Evolutionary conservation across 75 land plant species (phyloP).

Genomic region (Adiantum capillusveneris): DNA sequence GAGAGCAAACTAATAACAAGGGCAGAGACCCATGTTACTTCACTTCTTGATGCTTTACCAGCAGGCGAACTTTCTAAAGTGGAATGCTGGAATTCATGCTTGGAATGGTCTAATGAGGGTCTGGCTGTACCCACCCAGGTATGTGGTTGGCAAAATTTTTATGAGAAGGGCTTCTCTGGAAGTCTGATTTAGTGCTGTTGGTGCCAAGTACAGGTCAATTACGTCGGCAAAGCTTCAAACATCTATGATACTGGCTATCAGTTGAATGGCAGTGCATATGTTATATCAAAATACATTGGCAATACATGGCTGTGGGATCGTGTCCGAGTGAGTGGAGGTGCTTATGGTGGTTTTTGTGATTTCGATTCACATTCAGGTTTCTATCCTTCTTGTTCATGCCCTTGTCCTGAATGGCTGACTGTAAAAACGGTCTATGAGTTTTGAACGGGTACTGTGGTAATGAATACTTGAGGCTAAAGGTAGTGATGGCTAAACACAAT

Average conservation of each 20-base stretch:
- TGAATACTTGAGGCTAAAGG: too few relatives aligned
- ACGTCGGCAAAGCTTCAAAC: constrained; percentile 96
- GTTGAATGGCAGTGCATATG: constrained; percentile 95
- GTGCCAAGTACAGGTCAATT: constrained; percentile 63
- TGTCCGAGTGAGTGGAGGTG: constrained; percentile 98
- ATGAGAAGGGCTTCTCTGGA: too few relatives aligned
- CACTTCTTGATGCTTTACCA: constrained; percentile 78
- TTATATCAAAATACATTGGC: constrained; percentile 86
- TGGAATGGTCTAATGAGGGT: constrained; percentile 72
- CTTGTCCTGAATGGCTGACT: not conserved
- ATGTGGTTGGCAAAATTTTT: not conserved
- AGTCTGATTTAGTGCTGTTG: not conserved
- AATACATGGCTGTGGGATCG: constrained; percentile 99
- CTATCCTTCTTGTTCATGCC: not conserved
- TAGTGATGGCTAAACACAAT: too few relatives aligned
- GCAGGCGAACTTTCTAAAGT: constrained; percentile 13
- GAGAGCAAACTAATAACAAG: constrained; percentile 65
- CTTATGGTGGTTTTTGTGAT: constrained; percentile 99
- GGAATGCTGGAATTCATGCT: constrained; percentile 40
- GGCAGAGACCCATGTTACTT: constrained; percentile 47
- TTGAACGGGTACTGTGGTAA: not conserved
- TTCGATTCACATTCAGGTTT: constrained; percentile 97
- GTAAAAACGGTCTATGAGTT: constrained; percentile 4
- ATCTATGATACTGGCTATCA: constrained; percentile 89
- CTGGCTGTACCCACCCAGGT: constrained; percentile 98